Evolutionary conservation across 2,329 filamentous ascomycete genomes (phyloP), one percentile per base, ranked within the genome.

Genomic region (Whalleya microplaca): DNA sequence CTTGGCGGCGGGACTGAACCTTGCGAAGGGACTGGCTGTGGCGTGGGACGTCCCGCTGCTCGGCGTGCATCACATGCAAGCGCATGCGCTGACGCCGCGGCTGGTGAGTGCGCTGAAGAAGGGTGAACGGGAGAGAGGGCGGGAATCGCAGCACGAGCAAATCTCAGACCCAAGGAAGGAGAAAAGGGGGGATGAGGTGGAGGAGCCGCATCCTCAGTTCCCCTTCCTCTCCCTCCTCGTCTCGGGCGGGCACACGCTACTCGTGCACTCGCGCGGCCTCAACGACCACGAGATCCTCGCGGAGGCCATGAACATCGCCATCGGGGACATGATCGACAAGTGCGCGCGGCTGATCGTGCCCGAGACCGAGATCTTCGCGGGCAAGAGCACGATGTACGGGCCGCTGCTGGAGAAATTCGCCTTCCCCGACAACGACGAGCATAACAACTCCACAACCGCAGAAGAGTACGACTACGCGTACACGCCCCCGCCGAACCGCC

Each of bases 1-100:
- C 66, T 80, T 99, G 27, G 82, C 86, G 19, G 86, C 88, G 16
- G 95, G 95, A 0, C 73, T 98, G 10, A 87, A 92, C 69, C 88
- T 87, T 20, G 95, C 92, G 18, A 98, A 98, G 74, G 95, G 92
- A 0, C 81, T 98, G 19, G 86, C 93, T 0, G 80, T 90, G 19
- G 92, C 91, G 40, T 96, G 91, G 91, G 82, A 86, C 62, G 82
- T 92, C 40, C 93, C 94, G 2, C 77, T 98, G 29, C 73, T 98
- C 1, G 95, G 87, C 0, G 90, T 97, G 1, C 90, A 99, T 72
- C 95, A 99, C 73, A 98, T 99, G 95, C 93, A 97, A 72, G 95
- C 93, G 10, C 95, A 99, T 73, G 89, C 95, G 18, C 77, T 99
- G 60, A 98, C 95, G 18, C 90, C 94, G 16, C 83, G 92, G 9